Evolutionary conservation across 164 flowering plant species (phyloP).

Genomic region (Pachysandra terminalis): DNA sequence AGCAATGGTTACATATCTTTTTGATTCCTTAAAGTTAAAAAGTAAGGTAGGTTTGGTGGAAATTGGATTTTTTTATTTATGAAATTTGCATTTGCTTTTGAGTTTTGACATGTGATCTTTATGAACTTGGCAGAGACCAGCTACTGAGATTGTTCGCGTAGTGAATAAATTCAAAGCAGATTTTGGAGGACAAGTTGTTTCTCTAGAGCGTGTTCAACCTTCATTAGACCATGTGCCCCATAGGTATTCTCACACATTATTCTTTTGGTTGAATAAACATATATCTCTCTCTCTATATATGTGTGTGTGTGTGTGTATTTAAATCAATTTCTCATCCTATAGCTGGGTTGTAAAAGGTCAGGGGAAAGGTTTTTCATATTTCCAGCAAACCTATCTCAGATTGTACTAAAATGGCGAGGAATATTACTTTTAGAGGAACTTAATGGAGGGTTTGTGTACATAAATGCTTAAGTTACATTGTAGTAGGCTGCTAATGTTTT

Average conservation of each 20-base stretch:
- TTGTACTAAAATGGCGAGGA: background rate
- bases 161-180: constrained; percentile 95
- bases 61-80: no score
- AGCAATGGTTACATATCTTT: no score
- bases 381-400: background rate
- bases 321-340: background rate
- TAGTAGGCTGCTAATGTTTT: no score
- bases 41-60: no score
- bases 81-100: constrained; percentile 6
- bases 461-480: background rate
- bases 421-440: background rate
- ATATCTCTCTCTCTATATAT: no score
- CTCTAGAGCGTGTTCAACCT: constrained; percentile 91
- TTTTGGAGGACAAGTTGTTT: constrained; percentile 89
- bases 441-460: no score
- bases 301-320: no score
- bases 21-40: no score
- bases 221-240: constrained; percentile 95
- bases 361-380: background rate
- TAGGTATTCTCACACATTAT: constrained; percentile 46
- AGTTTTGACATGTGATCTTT: constrained; percentile 8
- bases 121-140: constrained; percentile 59
- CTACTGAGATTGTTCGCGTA: constrained; percentile 73
- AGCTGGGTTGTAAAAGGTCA: background rate
- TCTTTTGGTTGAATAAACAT: background rate